phyloP scores from a whole-genome alignment of 768 basidiomycete species.

The Auriscalpium orientale region DNA sequence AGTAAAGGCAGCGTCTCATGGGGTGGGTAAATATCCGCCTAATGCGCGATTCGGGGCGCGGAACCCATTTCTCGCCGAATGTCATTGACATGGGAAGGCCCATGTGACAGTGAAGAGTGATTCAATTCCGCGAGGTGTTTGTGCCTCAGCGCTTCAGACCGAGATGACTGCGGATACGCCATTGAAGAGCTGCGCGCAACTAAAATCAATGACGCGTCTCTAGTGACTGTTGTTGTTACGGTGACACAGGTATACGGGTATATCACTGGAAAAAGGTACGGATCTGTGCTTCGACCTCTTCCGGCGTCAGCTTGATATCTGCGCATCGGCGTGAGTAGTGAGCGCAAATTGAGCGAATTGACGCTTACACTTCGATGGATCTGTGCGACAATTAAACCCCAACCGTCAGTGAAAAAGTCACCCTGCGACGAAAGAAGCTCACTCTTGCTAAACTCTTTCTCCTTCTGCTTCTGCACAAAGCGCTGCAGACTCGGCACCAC shows the following conservation, averaged over 20 bases:
- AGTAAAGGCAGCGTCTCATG: too few species aligned
- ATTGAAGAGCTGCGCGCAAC: too few species aligned
- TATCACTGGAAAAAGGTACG: slow-evolving; percentile 45
- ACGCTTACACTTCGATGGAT: slow-evolving; percentile 63
- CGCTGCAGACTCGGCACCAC: slow-evolving; percentile 69
- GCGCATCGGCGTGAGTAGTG: neutral
- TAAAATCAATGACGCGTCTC: too few species aligned
- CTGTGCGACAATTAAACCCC: slow-evolving; percentile 25
- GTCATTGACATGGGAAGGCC: too few species aligned
- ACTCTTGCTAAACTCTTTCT: slow-evolving; percentile 86
- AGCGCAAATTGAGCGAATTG: neutral
- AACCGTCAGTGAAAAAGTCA: neutral
- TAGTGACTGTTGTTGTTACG: too few species aligned
- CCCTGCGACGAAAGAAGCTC: slow-evolving; percentile 17
- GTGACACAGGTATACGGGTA: neutral
- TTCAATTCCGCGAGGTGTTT: too few species aligned
- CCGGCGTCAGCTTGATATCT: slow-evolving; percentile 76
- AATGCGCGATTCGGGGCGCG: too few species aligned
- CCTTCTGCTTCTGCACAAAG: slow-evolving; percentile 67
- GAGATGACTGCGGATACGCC: too few species aligned
- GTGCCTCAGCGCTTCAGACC: too few species aligned
- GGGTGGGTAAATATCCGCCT: too few species aligned
- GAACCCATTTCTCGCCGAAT: too few species aligned
- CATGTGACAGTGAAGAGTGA: too few species aligned
- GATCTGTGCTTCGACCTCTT: slow-evolving; percentile 67